Conservation (phyloP, 192 early-diverging fungal genomes). For the Dissophora ornata region DNA sequence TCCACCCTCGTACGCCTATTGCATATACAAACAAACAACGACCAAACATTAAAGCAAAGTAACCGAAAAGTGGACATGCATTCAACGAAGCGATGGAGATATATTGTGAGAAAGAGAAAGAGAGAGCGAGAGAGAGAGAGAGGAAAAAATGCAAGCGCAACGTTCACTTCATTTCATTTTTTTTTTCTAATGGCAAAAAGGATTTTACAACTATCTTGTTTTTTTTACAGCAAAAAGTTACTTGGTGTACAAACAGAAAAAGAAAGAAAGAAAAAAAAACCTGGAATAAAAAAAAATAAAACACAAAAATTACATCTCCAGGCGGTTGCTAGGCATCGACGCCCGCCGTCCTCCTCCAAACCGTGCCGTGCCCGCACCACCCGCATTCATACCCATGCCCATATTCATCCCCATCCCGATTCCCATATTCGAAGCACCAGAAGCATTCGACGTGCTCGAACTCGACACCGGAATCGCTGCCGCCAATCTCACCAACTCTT, state of each 20-base stretch:
- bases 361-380: neutral
- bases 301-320: constrained; percentile 36
- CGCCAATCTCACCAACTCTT: no score
- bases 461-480: no score
- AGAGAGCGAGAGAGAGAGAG: no score
- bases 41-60: no score
- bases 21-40: no score
- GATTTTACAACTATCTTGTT: neutral
- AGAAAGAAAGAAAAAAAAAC: neutral
- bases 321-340: constrained; percentile 44
- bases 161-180: no score
- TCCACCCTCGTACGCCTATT: no score
- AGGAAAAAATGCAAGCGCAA: no score
- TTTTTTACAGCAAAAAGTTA: no score
- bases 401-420: neutral
- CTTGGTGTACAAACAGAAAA: neutral
- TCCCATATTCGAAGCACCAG: neutral
- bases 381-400: neutral
- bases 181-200: neutral
- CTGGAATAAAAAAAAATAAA: neutral
- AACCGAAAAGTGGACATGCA: no score
- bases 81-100: no score
- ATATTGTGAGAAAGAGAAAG: no score
- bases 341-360: constrained; percentile 38
- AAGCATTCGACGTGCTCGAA: neutral